A percentile compares a stretch with the other conserved stretches of the same genome.
phyloP scores from a whole-genome alignment of 345 rosid genomes.

The Populus deltoides region DNA sequence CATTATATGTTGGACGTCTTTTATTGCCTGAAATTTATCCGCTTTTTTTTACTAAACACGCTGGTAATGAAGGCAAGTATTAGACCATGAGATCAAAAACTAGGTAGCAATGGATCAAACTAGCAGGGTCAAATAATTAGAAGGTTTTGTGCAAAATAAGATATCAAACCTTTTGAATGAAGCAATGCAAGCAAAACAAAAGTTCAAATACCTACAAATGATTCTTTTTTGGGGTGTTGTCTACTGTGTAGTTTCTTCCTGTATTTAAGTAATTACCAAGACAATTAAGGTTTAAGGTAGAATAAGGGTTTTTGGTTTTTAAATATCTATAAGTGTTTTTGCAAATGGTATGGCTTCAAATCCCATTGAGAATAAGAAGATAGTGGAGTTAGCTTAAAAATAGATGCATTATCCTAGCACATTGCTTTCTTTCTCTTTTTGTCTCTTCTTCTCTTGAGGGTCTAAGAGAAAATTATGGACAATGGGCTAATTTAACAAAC shows the following conservation, averaged over 20 bases:
- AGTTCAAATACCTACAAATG: neutral
- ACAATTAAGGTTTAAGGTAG: neutral
- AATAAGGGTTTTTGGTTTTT: neutral
- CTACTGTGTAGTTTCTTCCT: neutral
- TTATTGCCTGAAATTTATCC: neutral
- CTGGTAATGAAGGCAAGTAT: neutral
- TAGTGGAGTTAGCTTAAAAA: neutral
- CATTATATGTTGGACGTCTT: neutral
- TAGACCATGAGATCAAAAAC: neutral
- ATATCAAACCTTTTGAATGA: neutral
- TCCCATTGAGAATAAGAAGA: neutral
- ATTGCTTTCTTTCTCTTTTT: neutral
- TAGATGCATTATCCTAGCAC: neutral
- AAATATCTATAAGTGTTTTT: neutral
- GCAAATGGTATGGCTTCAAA: neutral
- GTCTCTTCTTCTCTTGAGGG: neutral
- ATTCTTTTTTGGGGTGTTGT: neutral
- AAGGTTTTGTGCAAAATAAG: neutral
- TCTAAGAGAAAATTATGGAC: neutral
- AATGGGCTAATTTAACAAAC: too few species aligned
- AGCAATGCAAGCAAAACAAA: neutral
- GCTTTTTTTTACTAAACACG: neutral
- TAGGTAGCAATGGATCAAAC: neutral
- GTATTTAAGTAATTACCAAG: neutral
- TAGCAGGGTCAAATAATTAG: neutral